These are phyloP conservation scores for Talaromyces pinophilus DNA, from an alignment of 2,329 filamentous ascomycete species.

Conservation along the genomic window DNA sequence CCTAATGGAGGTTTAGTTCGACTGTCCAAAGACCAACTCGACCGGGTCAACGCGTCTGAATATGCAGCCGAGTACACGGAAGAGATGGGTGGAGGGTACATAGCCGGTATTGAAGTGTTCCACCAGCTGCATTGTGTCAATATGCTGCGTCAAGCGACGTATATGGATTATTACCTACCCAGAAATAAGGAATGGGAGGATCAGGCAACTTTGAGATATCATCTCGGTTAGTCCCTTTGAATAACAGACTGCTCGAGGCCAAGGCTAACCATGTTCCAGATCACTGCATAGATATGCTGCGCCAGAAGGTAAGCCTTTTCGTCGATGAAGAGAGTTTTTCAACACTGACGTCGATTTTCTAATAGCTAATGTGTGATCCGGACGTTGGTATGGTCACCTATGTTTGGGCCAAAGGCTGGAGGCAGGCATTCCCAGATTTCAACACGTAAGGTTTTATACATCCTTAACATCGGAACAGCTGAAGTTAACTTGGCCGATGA, in stretches of 20 bases:
- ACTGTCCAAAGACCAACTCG: conserved; percentile 7
- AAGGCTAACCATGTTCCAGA: background rate
- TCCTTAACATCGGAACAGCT: background rate
- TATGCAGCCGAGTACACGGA: conserved; percentile 5
- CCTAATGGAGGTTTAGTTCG: background rate
- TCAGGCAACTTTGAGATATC: conserved; percentile 7
- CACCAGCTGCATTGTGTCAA: conserved; percentile 11
- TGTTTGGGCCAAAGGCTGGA: conserved; percentile 9
- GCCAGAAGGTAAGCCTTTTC: background rate
- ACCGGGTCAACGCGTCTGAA: conserved; percentile 5
- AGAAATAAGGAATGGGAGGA: conserved; percentile 10
- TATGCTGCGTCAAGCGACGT: conserved; percentile 6
- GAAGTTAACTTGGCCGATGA: background rate
- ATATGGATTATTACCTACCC: conserved; percentile 10
- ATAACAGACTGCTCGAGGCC: background rate
- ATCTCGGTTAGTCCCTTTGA: background rate
- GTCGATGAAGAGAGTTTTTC: too few relatives aligned
- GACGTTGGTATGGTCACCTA: conserved; percentile 11
- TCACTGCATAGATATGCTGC: background rate
- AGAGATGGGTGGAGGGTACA: conserved; percentile 8
- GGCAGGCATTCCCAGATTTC: conserved; percentile 8
- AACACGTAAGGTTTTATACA: background rate
- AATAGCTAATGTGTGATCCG: conserved; percentile 7
- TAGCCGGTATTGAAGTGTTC: conserved; percentile 9
- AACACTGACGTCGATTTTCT: background rate